These are phyloP conservation scores for Gossypium sturtianum DNA, from an alignment of 345 rosid genomes.

Conservation along the genomic window DNA sequence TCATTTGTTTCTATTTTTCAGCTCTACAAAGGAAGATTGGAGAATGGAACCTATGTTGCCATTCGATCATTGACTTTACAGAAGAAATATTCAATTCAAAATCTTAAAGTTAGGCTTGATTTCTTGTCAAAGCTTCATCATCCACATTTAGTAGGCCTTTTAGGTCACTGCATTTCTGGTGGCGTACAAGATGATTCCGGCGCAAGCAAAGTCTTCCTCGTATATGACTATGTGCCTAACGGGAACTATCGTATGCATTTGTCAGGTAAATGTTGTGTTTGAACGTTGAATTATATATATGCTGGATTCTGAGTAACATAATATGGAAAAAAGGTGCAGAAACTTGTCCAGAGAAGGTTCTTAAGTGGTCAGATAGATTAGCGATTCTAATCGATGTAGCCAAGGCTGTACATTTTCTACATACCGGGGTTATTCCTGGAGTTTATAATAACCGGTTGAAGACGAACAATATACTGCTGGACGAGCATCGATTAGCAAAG, in stretches of 20 bases:
- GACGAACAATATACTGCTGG: constrained; percentile 79
- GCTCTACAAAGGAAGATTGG: constrained; percentile 83
- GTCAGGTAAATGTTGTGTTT: constrained; percentile 52
- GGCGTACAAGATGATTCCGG: constrained; percentile 42
- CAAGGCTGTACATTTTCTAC: constrained; percentile 93
- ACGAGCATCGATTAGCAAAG: constrained; percentile 79
- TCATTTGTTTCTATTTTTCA: constrained; percentile 31
- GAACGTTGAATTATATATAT: neutral
- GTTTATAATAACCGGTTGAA: constrained; percentile 61
- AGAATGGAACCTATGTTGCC: constrained; percentile 64
- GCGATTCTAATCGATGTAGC: constrained; percentile 75
- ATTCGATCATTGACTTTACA: constrained; percentile 52
- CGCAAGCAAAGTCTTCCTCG: constrained; percentile 51
- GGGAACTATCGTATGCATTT: constrained; percentile 67
- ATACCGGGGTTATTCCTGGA: constrained; percentile 80
- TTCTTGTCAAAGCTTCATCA: constrained; percentile 84
- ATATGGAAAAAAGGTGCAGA: constrained; percentile 39
- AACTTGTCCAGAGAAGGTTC: constrained; percentile 55
- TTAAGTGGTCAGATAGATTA: constrained; percentile 82
- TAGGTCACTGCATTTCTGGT: constrained; percentile 74
- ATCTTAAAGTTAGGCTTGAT: constrained; percentile 62
- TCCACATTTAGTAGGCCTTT: constrained; percentile 74
- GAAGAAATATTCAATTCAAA: constrained; percentile 68
- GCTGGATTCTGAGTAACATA: neutral
- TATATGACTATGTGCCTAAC: constrained; percentile 64